These are phyloP conservation scores for Arabidopsis lyrata DNA, from an alignment of 441 rosid species.

Conservation along the genomic window DNA sequence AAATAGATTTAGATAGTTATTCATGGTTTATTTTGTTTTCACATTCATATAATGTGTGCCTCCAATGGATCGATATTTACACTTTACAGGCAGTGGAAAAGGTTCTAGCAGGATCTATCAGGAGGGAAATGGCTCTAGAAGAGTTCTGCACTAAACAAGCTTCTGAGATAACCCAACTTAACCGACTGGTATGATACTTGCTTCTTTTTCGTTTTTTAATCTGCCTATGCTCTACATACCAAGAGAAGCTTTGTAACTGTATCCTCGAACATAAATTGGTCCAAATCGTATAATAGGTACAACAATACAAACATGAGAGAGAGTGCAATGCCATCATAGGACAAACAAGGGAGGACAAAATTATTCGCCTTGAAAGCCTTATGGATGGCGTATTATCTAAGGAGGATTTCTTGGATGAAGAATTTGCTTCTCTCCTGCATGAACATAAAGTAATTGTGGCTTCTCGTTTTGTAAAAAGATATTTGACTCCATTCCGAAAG, in stretches of 20 bases:
- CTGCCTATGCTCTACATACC: background rate
- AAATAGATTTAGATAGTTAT: background rate
- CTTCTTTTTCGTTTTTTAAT: too few species aligned
- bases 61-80: background rate
- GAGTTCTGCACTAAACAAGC: background rate
- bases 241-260: background rate
- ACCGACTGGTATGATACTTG: background rate
- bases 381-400: background rate
- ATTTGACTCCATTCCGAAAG: background rate
- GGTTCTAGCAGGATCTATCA: conserved; percentile 62
- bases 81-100: conserved; percentile 80
- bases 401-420: background rate
- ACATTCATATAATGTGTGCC: background rate
- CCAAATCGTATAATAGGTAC: background rate
- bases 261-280: background rate
- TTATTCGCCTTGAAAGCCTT: background rate
- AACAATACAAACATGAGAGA: background rate
- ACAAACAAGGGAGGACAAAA: background rate
- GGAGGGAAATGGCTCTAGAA: conserved; percentile 1
- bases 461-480: background rate
- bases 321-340: background rate
- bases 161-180: background rate
- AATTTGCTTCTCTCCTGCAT: background rate
- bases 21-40: background rate
- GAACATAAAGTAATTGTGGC: background rate